Evolutionary conservation across 1,284 basidiomycete genomes (phyloP), one percentile per base, ranked within the genome.

Genomic region (Apiotrichum domesticum): DNA sequence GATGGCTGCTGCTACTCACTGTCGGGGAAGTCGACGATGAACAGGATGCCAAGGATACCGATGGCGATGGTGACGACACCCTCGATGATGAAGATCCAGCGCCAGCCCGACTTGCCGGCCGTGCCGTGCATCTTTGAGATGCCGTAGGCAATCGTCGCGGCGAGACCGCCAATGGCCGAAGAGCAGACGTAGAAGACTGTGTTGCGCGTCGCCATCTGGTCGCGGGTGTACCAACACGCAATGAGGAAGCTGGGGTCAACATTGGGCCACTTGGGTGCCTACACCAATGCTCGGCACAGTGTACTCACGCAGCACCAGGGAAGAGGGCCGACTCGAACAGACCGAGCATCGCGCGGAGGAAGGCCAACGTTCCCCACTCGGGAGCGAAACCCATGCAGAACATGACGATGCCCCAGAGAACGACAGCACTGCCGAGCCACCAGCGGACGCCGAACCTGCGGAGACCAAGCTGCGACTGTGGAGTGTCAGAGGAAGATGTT

Each of bases 401-500:
- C 21, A 62, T 66, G 52, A 77, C 65, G 5, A 55, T 44, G 2
- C 76, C 76, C 77, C 77, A 77, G 13, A 74, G 56, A 13, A 62
- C 43, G 15, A 63, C 61, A 9, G 65, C 63, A 4, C 39, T 35
- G 15, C 65, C 67, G 51, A 75, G 56, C 59, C 59, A 61, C 50
- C 47, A 55, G 13, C 54, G 50, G 3, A 54, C 56, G 6, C 59
- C 59, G 33, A 61, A 61, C 51, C 41, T 49, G 44, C 56, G 51
- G 9, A 61, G 56, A 43, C 59, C 56, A 33, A 61, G 5, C 47
- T 61, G 59, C 33, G 56, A 57, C 15, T 48, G 29, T 29, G 29
- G 29, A 29, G 29, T 3, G 29, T 29, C 29, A 29, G 29, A 29
- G 29, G 29, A 29, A 29, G 3, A 29, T 29, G 29, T 3, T 29